phyloP scores from a whole-genome alignment of 108 stramenopile genomes.

The Cyclotella choctawhatcheeana region DNA sequence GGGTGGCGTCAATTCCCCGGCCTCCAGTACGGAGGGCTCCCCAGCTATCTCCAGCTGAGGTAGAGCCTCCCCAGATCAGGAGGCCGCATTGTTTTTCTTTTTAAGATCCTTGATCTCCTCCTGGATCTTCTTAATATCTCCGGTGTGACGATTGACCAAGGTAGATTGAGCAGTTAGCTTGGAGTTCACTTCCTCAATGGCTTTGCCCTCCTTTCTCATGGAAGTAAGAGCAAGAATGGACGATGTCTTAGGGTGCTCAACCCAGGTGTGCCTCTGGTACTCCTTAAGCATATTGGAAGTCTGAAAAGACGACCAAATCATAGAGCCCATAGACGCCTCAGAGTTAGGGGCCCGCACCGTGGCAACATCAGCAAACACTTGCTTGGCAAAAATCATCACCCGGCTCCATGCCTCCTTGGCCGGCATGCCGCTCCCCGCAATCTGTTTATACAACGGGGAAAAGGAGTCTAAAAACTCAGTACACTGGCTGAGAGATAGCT shows the following conservation, averaged over 20 bases:
- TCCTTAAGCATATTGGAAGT: neutral
- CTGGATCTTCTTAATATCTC: neutral
- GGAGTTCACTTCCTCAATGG: neutral
- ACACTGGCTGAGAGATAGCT: neutral
- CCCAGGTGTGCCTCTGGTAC: neutral
- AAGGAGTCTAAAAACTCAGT: conserved; percentile 12
- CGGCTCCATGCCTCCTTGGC: conserved; percentile 2
- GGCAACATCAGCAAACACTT: neutral
- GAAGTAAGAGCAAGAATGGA: conserved; percentile 15
- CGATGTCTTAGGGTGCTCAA: conserved; percentile 11
- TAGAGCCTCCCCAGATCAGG: neutral
- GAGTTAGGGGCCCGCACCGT: neutral
- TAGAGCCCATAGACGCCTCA: neutral
- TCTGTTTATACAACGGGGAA: neutral
- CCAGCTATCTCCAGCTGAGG: no score
- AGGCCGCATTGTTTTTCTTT: neutral
- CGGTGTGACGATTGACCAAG: neutral
- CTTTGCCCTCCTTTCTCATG: conserved; percentile 1
- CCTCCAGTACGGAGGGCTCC: no score
- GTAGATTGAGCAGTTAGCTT: neutral
- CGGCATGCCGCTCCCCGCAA: neutral
- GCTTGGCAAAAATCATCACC: neutral
- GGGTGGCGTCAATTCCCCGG: no score
- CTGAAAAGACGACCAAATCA: neutral
- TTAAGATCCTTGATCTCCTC: neutral